These are phyloP conservation scores for Amaranthus cruentus DNA, from an alignment of 148 eudicot species.

Conservation along the genomic window DNA sequence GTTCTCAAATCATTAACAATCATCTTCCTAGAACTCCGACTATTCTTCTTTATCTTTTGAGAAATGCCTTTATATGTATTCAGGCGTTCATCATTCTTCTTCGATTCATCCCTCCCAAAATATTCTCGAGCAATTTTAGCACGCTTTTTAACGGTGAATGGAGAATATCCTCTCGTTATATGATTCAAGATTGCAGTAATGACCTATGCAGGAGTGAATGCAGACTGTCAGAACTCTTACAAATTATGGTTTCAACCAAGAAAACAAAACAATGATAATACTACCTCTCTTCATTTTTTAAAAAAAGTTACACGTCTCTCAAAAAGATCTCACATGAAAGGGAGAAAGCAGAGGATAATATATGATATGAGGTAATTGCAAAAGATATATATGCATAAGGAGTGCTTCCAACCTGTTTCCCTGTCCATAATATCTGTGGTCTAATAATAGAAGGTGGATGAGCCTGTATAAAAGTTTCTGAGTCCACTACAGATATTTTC, in stretches of 20 bases:
- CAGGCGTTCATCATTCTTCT: conserved; percentile 22
- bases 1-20: conserved; percentile 11
- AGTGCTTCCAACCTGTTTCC: conserved; percentile 67
- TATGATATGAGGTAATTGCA: no score
- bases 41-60: conserved; percentile 17
- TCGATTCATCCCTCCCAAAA: conserved; percentile 48
- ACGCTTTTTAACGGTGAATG: conserved; percentile 75
- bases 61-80: conserved; percentile 7
- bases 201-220: conserved; percentile 39
- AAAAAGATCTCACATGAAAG: no score
- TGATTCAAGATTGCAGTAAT: conserved; percentile 77
- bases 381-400: neutral
- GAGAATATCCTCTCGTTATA: conserved; percentile 58
- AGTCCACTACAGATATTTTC: conserved; percentile 48
- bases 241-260: neutral
- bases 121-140: conserved; percentile 72
- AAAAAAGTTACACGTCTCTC: no score
- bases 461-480: conserved; percentile 43
- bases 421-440: conserved; percentile 93
- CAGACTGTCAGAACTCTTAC: conserved; percentile 9
- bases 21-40: conserved; percentile 21
- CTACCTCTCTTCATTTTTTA: no score
- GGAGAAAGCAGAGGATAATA: no score
- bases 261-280: neutral
- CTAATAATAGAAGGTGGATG: conserved; percentile 74